Evolutionary conservation across 2,329 filamentous ascomycete species (phyloP), one percentile per base, ranked within the genome.

Genomic region (Dryadomyces quercus-mongolicae): DNA sequence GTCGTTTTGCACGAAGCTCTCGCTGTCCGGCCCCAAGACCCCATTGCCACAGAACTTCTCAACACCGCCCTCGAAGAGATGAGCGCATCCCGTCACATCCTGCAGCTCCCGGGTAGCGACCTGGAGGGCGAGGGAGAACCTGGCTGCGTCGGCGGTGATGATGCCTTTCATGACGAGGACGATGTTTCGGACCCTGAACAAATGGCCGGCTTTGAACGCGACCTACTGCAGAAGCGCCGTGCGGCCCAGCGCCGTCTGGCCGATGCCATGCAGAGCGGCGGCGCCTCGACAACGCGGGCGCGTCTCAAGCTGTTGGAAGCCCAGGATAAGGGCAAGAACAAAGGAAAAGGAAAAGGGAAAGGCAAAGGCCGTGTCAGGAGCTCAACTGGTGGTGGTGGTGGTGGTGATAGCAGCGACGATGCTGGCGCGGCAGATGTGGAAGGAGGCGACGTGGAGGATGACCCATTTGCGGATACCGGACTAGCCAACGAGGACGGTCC

Each of bases 1-100:
- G 76, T 84, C 10, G 82, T 88, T 2, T 73, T 97, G 25, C 93
- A 97, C 61, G 88, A 96, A 67, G 88, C 88, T 1, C 74, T 93
- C 16, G 85, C 87, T 0, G 82, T 92, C 21, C 78, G 80, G 38
- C 85, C 88, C 0, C 88, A 93, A 67, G 88, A 93, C 63, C 82
- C 86, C 5, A 85, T 91, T 59, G 86, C 88, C 2, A 90, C 85
- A 0, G 88, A 93, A 65, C 70, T 93, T 51, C 71, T 93, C 36
- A 83, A 81, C 62, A 85, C 84, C 64, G 86, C 87, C 3, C 71
- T 89, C 1, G 78, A 81, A 31, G 81, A 85, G 66, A 78, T 82
- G 43, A 74, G 77, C 3, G 62, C 45, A 13, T 31, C 71, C 16
- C 59, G 70, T 21, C 72, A 72, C 49, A 55, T 62, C 40, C 58